Evolutionary conservation across 2,329 filamentous ascomycete genomes (phyloP).

Genomic region (Hortaea sp.): DNA sequence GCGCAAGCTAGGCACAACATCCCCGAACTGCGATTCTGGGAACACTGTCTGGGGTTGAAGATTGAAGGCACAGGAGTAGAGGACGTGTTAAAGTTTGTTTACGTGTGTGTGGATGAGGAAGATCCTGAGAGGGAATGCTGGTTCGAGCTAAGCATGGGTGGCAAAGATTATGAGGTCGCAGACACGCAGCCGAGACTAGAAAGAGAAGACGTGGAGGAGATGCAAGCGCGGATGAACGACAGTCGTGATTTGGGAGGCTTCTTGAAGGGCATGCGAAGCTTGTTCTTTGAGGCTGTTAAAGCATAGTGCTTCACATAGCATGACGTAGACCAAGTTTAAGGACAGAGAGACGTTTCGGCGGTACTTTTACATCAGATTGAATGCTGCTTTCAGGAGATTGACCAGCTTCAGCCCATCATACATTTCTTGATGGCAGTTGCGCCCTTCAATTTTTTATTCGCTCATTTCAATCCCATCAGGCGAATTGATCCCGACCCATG

Average conservation of each 20-base stretch:
- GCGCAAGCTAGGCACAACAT: conserved; percentile 79
- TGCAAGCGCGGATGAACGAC: conserved; percentile 74
- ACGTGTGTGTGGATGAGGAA: conserved; percentile 73
- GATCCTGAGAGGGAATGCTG: conserved; percentile 84
- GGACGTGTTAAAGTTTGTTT: conserved; percentile 83
- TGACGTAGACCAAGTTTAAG: no score
- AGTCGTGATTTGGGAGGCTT: conserved; percentile 60
- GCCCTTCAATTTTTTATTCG: no score
- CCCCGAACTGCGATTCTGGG: conserved; percentile 93
- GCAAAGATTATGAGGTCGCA: conserved; percentile 74
- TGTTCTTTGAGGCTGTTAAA: conserved; percentile 51
- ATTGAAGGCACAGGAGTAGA: conserved; percentile 70
- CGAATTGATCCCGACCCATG: no score
- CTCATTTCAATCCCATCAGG: no score
- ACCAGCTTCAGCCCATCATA: no score
- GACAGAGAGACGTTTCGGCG: no score
- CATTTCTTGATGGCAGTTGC: no score
- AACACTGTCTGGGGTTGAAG: conserved; percentile 74
- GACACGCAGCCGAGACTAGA: conserved; percentile 76
- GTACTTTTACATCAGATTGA: no score
- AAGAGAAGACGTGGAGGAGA: conserved; percentile 62
- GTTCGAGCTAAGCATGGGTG: conserved; percentile 80
- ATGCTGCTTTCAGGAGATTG: no score
- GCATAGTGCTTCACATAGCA: not conserved
- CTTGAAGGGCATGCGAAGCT: conserved; percentile 71